Evolutionary conservation across 352 stramenopile species (phyloP).

Genomic region (Aphanomyces cochlioides): DNA sequence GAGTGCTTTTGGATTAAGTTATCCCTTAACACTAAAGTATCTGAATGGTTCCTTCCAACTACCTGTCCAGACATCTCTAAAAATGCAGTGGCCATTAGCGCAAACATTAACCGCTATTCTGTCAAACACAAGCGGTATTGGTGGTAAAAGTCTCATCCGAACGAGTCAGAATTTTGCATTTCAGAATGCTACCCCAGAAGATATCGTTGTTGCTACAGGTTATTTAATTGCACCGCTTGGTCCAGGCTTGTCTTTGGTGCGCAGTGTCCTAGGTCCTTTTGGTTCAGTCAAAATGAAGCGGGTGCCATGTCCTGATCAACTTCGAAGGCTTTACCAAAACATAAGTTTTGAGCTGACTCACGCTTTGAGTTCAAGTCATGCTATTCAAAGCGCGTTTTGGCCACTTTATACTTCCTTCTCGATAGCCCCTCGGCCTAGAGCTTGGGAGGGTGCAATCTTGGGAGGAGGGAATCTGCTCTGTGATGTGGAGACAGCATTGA

Average conservation of each 20-base stretch:
- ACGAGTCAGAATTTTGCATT: slow-evolving; percentile 18
- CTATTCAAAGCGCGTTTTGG: background rate
- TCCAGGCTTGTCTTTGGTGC: background rate
- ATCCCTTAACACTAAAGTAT: slow-evolving; percentile 19
- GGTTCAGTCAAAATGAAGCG: slow-evolving; percentile 1
- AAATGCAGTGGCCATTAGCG: slow-evolving; percentile 24
- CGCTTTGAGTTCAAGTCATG: background rate
- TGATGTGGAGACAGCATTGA: background rate
- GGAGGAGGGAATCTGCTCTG: background rate
- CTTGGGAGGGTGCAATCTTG: background rate
- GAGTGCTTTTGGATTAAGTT: slow-evolving; percentile 17
- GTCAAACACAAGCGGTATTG: background rate
- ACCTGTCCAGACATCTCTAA: slow-evolving; percentile 8
- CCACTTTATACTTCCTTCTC: slow-evolving; percentile 5
- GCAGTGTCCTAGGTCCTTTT: slow-evolving; percentile 17
- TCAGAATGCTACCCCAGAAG: background rate
- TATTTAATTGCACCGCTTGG: background rate
- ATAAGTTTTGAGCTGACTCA: background rate
- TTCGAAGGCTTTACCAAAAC: background rate
- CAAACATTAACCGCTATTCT: background rate
- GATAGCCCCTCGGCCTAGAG: background rate
- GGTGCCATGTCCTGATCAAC: background rate
- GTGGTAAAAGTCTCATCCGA: slow-evolving; percentile 9
- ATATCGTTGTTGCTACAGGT: background rate
- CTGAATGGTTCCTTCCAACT: slow-evolving; percentile 2